phyloP scores from a whole-genome alignment of 2,329 filamentous ascomycete species.

The Fusarium sacchari region DNA sequence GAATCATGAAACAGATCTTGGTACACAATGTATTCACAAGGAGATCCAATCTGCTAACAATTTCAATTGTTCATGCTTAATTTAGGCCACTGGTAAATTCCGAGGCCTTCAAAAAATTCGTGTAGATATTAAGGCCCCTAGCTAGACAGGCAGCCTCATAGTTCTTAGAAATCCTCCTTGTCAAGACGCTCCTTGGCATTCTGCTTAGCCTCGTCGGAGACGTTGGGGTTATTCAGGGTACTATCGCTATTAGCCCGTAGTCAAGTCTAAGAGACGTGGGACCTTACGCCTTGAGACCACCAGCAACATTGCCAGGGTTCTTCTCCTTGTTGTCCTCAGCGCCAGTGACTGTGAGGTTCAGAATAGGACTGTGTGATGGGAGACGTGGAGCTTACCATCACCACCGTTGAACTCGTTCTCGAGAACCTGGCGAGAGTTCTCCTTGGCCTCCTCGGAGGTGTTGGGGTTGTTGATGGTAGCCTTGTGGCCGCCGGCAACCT shows the following conservation, averaged over 20 bases:
- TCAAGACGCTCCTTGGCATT: conserved; percentile 63
- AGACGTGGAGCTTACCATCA: conserved; percentile 42
- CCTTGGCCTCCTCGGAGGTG: conserved; percentile 64
- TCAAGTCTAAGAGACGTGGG: too few species aligned
- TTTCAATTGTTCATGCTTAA: background rate
- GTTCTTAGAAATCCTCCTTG: conserved; percentile 24
- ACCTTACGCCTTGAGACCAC: conserved; percentile 62
- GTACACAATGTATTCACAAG: background rate
- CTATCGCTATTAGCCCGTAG: conserved; percentile 37
- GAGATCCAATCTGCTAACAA: background rate
- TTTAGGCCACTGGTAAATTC: background rate
- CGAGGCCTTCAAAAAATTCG: background rate
- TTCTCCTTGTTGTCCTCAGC: conserved; percentile 53
- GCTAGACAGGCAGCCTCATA: background rate
- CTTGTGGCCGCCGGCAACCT: conserved; percentile 68
- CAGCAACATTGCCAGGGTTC: conserved; percentile 64
- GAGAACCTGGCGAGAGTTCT: conserved; percentile 63
- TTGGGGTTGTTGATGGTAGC: conserved; percentile 67
- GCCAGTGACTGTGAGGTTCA: conserved; percentile 41
- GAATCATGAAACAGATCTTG: background rate
- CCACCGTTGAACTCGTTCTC: conserved; percentile 60
- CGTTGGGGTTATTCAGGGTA: conserved; percentile 65
- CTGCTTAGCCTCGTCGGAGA: conserved; percentile 66
- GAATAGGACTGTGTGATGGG: background rate
- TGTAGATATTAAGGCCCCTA: background rate